Evolutionary conservation across 169 alveolate genomes (phyloP), one percentile per base, ranked within the genome.

Genomic region (Cryptosporidium ubiquitum): DNA sequence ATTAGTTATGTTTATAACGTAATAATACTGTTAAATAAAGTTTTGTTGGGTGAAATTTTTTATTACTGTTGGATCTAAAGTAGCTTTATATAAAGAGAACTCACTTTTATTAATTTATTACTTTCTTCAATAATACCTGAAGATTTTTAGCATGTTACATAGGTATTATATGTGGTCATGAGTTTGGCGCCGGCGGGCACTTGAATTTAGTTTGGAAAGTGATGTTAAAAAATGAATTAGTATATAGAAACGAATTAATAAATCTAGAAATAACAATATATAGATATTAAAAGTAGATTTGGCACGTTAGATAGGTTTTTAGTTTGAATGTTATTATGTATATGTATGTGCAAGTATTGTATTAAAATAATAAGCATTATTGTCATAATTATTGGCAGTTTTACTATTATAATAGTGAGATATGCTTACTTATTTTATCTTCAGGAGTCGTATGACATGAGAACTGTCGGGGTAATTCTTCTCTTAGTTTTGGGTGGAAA

Each of bases 391-490:
- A 55, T 23, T 55, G 16, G 16, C n/a, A 12, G 52, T 55, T 16
- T 47, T 20, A 23, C 6, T 20, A 55, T 23, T 9, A 55, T 55
- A 55, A 10, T 55, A 55, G 16, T 3, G 20, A 3, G 3, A 23
- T 10, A 14, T 23, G 35, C 7, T 3, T 42, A 42, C 18, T 12
- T 6, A 26, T n/a, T 7, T 55, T 20, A 0, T 26, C 37, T 26
- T 64, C n/a, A 64, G 18, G 66, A 33, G 29, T 60, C 75, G 40
- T 61, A 79, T 10, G 89, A 64, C 23, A 47, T 39, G 55, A 79
- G 75, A 64, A 79, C 68, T n/a, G 89, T 79, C 16, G 89, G 89
- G 10, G 37, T 26, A 18, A 79, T 79, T 66, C 89, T 79, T 29
- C 89, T 58, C 37, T 79, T 79, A 23, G 66, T 16, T 47, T 64